Conservation (phyloP, 202 grass and related monocot species). For the Thinopyrum obtusiflorum region DNA sequence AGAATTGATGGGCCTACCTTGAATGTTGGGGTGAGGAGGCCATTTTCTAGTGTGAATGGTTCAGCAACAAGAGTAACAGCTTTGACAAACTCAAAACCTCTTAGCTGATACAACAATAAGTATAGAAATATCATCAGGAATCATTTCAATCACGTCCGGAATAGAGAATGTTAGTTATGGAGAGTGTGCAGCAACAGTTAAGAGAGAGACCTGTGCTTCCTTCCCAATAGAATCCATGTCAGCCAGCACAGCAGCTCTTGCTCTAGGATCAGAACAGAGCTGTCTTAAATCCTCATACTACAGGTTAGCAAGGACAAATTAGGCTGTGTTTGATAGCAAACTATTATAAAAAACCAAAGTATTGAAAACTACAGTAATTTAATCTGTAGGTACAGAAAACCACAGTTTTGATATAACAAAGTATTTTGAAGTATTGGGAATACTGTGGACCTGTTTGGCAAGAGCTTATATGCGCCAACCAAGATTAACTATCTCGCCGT, state of each 20-base stretch:
- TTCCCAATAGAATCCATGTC: conserved; percentile 89
- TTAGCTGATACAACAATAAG: conserved; percentile 55
- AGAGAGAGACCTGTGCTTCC: conserved; percentile 64
- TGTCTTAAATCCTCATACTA: conserved; percentile 62
- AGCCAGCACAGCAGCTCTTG: conserved; percentile 64
- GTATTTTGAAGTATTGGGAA: too few relatives aligned
- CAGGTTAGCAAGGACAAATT: conserved; percentile 28
- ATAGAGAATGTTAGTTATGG: neutral
- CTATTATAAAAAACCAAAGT: too few relatives aligned
- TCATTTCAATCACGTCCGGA: neutral
- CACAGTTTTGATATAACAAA: too few relatives aligned
- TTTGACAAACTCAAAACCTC: conserved; percentile 95
- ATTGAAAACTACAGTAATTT: too few relatives aligned
- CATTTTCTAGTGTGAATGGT: conserved; percentile 88
- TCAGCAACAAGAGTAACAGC: conserved; percentile 67
- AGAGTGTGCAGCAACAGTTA: neutral
- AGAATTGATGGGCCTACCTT: conserved; percentile 49
- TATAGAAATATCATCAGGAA: conserved; percentile 3
- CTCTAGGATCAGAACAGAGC: conserved; percentile 65
- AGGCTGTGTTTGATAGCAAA: neutral
- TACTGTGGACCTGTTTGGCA: too few relatives aligned
- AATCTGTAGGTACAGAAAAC: too few relatives aligned
- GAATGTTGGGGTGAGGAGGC: conserved; percentile 92
- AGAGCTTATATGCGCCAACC: too few relatives aligned
- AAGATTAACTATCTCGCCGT: too few relatives aligned